Conservation (phyloP, 371 early-diverging fungal genomes). For the Mucor racemosus region DNA sequence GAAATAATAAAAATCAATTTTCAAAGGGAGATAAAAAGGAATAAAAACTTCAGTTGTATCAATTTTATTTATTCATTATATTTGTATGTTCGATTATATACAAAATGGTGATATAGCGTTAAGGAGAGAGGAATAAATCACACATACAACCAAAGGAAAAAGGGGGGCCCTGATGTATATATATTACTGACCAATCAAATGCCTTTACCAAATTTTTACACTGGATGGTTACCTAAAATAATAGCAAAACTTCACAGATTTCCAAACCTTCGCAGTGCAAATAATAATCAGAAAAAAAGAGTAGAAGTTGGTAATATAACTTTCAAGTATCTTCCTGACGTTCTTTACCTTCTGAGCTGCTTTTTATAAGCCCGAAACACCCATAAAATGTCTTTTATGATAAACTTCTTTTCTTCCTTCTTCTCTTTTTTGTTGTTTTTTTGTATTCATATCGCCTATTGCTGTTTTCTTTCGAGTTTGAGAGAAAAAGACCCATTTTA, state of each 20-base stretch:
- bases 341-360: slow-evolving; percentile 28
- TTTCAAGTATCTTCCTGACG: slow-evolving; percentile 32
- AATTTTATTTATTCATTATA: not conserved
- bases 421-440: slow-evolving; percentile 11
- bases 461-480: not conserved
- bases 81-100: not conserved
- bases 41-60: not conserved
- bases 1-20: not conserved
- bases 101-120: not conserved
- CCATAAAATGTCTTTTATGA: slow-evolving; percentile 7
- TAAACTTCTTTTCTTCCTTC: slow-evolving; percentile 9
- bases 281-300: not conserved
- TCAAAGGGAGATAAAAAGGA: not conserved
- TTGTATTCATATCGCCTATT: not conserved
- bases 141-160: not conserved
- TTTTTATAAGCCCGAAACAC: slow-evolving; percentile 24
- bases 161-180: not conserved
- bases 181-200: not conserved
- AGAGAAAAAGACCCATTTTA: not conserved
- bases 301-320: not conserved
- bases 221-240: not conserved
- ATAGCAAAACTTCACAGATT: not conserved
- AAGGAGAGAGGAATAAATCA: slow-evolving; percentile 4
- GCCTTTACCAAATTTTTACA: not conserved
- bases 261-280: not conserved